Percentiles rank a stretch among this genome's conserved stretches.
Conservation (phyloP, 108 stramenopile genomes). For the Cyclostephanos invisitatus region DNA sequence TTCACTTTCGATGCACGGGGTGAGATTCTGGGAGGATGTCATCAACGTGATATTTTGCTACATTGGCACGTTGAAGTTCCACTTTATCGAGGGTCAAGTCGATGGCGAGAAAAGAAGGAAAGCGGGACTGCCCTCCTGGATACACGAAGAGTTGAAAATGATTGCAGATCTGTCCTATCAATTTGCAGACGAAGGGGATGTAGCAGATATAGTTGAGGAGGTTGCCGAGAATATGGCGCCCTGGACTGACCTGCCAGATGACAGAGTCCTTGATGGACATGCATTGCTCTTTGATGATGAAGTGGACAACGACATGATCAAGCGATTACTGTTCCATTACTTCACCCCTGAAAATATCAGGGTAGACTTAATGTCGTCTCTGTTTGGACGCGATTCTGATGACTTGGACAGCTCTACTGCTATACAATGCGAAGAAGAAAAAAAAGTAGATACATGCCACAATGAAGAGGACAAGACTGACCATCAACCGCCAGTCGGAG, state of each 20-base stretch:
- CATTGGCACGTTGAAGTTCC: constrained; percentile 74
- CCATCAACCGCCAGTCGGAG: constrained; percentile 10
- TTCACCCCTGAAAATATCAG: constrained; percentile 70
- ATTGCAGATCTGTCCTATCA: constrained; percentile 72
- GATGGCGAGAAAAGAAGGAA: constrained; percentile 25
- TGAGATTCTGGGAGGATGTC: constrained; percentile 69
- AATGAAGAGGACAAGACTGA: background rate
- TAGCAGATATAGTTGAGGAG: constrained; percentile 71
- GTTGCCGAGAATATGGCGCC: constrained; percentile 81
- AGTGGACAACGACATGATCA: constrained; percentile 39
- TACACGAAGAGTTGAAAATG: constrained; percentile 74
- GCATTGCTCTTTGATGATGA: constrained; percentile 75
- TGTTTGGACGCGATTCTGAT: constrained; percentile 67
- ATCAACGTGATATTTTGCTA: constrained; percentile 66
- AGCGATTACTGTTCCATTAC: constrained; percentile 59
- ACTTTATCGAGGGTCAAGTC: constrained; percentile 40
- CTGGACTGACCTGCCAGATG: constrained; percentile 60
- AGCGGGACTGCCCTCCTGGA: constrained; percentile 70
- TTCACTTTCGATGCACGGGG: constrained; percentile 67
- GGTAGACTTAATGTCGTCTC: constrained; percentile 74
- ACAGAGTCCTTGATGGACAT: constrained; percentile 72
- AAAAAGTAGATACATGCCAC: constrained; percentile 20
- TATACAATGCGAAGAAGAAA: constrained; percentile 15
- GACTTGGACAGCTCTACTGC: constrained; percentile 32
- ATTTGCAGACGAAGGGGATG: constrained; percentile 75